Evolutionary conservation across 1,139 yeast species (phyloP).

Genomic region (Suhomyces terraborum): DNA sequence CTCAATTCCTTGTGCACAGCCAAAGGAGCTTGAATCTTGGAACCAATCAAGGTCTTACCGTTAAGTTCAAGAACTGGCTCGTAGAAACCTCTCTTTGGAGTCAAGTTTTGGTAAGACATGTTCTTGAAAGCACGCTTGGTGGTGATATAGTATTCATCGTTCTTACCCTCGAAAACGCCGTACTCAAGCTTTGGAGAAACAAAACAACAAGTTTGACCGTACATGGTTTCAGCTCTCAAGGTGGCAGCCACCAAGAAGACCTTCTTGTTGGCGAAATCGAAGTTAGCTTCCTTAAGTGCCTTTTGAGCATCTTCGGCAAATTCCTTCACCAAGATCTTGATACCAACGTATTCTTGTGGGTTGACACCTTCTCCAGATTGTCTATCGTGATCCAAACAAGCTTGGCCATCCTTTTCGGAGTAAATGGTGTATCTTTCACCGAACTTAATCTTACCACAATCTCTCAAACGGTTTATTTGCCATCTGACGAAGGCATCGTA

Average conservation of each 20-base stretch:
- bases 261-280: conserved; percentile 56
- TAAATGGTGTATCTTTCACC: conserved; percentile 98
- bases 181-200: conserved; percentile 93
- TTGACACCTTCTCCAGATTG: conserved; percentile 95
- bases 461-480: conserved; percentile 91
- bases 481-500: conserved; percentile 95
- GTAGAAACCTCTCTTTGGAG: conserved; percentile 85
- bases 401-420: conserved; percentile 97
- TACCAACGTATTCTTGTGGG: conserved; percentile 95
- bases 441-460: conserved; percentile 86
- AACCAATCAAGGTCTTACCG: conserved; percentile 81
- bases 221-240: conserved; percentile 98
- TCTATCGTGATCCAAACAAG: conserved; percentile 99
- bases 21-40: conserved; percentile 84
- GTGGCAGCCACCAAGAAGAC: conserved; percentile 93
- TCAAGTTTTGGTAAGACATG: conserved; percentile 92
- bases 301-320: conserved; percentile 58
- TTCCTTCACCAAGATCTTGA: conserved; percentile 75
- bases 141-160: conserved; percentile 73
- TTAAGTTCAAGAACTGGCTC: conserved; percentile 57
- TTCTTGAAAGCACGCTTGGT: conserved; percentile 98
- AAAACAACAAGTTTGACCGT: conserved; percentile 97
- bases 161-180: conserved; percentile 89
- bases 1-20: conserved; percentile 71
- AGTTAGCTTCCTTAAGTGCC: conserved; percentile 48